A percentile compares a stretch with the other conserved stretches of the same genome.
These are phyloP conservation scores for Teunomyces cretensis DNA, from an alignment of 805 yeast species.

Conservation along the genomic window DNA sequence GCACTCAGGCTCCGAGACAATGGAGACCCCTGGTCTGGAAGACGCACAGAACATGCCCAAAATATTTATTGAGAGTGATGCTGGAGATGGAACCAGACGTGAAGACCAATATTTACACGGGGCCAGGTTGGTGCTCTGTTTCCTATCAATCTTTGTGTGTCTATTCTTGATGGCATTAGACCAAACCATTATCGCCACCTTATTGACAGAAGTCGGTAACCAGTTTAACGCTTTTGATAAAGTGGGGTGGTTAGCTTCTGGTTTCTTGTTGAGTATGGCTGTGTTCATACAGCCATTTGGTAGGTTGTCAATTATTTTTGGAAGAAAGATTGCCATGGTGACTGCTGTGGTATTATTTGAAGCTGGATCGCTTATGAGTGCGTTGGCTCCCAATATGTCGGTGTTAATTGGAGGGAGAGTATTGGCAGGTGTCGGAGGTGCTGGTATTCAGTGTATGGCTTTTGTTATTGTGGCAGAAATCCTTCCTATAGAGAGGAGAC, in stretches of 20 bases:
- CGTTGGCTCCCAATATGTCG: constrained; percentile 36
- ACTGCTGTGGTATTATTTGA: constrained; percentile 27
- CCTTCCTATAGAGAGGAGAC: constrained; percentile 26
- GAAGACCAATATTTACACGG: constrained; percentile 39
- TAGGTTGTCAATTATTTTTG: constrained; percentile 35
- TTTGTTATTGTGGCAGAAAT: constrained; percentile 32
- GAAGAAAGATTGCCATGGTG: constrained; percentile 31
- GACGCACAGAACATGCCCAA: neutral
- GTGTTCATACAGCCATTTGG: constrained; percentile 39
- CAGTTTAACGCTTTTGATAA: constrained; percentile 32
- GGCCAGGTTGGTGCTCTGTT: constrained; percentile 20
- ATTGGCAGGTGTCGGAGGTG: constrained; percentile 38
- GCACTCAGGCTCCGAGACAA: no score
- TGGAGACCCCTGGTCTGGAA: neutral
- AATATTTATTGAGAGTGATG: constrained; percentile 36
- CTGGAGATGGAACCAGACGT: constrained; percentile 43
- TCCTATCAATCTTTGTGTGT: constrained; percentile 27
- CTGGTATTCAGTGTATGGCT: constrained; percentile 29
- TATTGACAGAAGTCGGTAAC: constrained; percentile 34
- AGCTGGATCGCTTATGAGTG: constrained; percentile 38
- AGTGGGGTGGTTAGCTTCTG: constrained; percentile 39
- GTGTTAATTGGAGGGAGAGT: constrained; percentile 42
- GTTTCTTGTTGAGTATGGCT: constrained; percentile 34
- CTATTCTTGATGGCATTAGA: constrained; percentile 38
- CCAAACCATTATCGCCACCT: constrained; percentile 37